These are phyloP conservation scores for Pythium volutum DNA, from an alignment of 352 stramenopile genomes.

Conservation along the genomic window DNA sequence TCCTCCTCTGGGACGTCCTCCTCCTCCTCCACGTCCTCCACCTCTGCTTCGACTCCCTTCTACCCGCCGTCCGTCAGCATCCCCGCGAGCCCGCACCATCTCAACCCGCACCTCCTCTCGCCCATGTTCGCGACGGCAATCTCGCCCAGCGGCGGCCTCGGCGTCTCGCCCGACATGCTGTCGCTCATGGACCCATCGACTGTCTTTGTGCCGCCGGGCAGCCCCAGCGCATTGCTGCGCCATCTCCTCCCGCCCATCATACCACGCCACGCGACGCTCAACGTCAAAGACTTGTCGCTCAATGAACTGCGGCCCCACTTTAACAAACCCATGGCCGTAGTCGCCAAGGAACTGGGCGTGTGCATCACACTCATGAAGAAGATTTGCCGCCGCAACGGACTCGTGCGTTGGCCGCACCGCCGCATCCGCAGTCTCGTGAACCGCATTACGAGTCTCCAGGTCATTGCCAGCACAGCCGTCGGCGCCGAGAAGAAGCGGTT, in stretches of 20 bases:
- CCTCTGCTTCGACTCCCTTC: constrained; percentile 29
- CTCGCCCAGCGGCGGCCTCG: constrained; percentile 18
- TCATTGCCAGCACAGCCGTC: constrained; percentile 47
- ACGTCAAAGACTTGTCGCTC: constrained; percentile 75
- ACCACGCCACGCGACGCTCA: constrained; percentile 25
- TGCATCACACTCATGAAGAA: constrained; percentile 89
- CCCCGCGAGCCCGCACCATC: constrained; percentile 14
- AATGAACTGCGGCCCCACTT: constrained; percentile 82
- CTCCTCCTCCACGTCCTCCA: background rate
- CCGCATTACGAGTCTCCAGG: constrained; percentile 72
- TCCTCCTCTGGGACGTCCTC: background rate
- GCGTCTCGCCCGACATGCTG: constrained; percentile 45
- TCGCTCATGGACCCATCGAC: constrained; percentile 34
- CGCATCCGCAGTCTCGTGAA: constrained; percentile 82
- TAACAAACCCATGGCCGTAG: constrained; percentile 81
- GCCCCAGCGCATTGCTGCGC: constrained; percentile 38
- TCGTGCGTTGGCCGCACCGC: constrained; percentile 78
- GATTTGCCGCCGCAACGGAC: constrained; percentile 79
- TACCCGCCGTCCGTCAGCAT: constrained; percentile 33
- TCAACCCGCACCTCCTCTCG: constrained; percentile 23
- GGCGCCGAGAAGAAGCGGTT: constrained; percentile 60
- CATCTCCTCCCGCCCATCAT: constrained; percentile 42
- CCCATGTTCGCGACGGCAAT: constrained; percentile 23
- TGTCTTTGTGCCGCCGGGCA: constrained; percentile 39
- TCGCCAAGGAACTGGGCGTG: constrained; percentile 78